Base-by-base conservation (phyloP, 2,329 filamentous ascomycete genomes). In the Blastomyces gilchristii region DNA sequence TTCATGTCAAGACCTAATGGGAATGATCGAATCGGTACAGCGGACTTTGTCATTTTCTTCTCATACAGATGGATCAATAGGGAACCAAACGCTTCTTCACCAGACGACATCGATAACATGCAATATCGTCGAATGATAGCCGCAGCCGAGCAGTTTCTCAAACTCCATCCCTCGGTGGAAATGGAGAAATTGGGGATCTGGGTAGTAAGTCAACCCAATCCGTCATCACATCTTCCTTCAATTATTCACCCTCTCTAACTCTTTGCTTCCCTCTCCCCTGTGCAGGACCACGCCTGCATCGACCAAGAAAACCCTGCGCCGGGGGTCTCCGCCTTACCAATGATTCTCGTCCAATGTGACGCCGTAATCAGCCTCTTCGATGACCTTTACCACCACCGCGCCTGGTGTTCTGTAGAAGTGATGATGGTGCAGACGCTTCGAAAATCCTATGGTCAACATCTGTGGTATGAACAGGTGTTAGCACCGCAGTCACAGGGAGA, bases 351-450 rank as follows among this genome's bases (percentile, higher is more conserved):
- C 14, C 50, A 53, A 31, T 53, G 50, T 53, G 50, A 53, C 28
- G 50, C 50, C 28, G 50, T 53, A 16, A 53, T 53, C 18, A 53
- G 50, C 11, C 25, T 53, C 14, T 34, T 53, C 31, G 50, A 53
- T 16, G 31, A 53, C 31, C 16, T 28, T n/a, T 53, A 53, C 50
- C 50, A 53, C 50, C 50, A 34, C 31, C 50, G 50, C 14, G 50
- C 50, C 25, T 53, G 50, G 50, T 53, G 50, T 53, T 53, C 50
- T 16, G 50, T 53, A 7, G 50, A 53, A 53, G 50, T 53, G 34
- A 53, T 53, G 50, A 53, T 53, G 50, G 50, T 53, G 50, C 50
- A 53, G 50, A 53, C 50, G 14, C 50, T 53, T 6, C 50, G 50
- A 28, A 53, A 53, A 14, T 53, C 50, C 6, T 53, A 53, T 14